These are phyloP conservation scores for Ophiostoma montium DNA, from an alignment of 2,329 filamentous ascomycete species.

Conservation along the genomic window DNA sequence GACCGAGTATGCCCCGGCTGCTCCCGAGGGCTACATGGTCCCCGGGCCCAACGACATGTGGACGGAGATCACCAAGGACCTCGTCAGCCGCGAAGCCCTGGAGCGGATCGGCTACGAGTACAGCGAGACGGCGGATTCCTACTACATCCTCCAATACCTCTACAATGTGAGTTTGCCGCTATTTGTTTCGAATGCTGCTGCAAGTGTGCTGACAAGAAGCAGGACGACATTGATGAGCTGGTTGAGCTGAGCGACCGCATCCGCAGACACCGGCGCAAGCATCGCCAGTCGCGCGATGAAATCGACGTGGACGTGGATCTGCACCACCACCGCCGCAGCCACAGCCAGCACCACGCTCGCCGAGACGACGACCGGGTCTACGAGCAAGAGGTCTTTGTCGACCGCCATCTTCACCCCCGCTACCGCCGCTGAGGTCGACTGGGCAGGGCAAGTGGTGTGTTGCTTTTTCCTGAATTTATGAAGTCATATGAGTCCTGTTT, in stretches of 20 bases:
- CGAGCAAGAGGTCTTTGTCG: conserved; percentile 55
- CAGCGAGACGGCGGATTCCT: conserved; percentile 80
- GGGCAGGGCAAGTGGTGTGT: background rate
- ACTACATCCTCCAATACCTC: conserved; percentile 86
- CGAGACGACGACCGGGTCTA: conserved; percentile 49
- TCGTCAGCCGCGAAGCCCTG: conserved; percentile 77
- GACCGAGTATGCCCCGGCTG: conserved; percentile 18
- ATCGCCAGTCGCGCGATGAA: conserved; percentile 22
- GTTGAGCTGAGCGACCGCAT: conserved; percentile 76
- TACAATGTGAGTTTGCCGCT: conserved; percentile 51
- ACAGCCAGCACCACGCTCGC: conserved; percentile 17
- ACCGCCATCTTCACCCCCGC: conserved; percentile 22
- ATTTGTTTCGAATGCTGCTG: too few relatives aligned
- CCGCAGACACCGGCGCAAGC: conserved; percentile 44
- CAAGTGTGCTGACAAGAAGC: conserved; percentile 20
- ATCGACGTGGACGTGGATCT: conserved; percentile 34
- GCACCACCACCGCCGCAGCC: conserved; percentile 21
- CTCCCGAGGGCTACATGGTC: conserved; percentile 13
- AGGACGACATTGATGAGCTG: conserved; percentile 80
- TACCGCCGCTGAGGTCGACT: conserved; percentile 16
- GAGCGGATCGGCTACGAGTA: conserved; percentile 73
- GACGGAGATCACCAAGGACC: conserved; percentile 93
- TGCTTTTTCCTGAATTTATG: background rate
- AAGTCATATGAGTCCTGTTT: too few relatives aligned
- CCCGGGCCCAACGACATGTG: conserved; percentile 56